phyloP scores from a whole-genome alignment of 2,329 filamentous ascomycete genomes.

The Zopfia rhizophila region DNA sequence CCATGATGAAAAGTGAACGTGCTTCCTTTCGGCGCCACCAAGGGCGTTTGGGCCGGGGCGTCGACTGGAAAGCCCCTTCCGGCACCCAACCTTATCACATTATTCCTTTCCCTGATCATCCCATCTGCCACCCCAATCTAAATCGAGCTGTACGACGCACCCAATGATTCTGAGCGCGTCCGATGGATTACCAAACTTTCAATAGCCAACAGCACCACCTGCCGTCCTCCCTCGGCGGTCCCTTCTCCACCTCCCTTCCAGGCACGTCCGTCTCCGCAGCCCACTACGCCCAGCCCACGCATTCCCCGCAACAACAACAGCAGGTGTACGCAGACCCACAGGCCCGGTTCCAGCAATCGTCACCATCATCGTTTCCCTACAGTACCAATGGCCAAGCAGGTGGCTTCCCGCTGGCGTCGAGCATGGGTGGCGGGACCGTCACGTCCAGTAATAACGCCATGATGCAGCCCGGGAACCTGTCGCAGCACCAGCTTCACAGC shows the following conservation, averaged over 20 bases:
- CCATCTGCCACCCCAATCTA: constrained; percentile 46
- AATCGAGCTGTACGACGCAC: constrained; percentile 49
- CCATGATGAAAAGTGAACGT: not conserved
- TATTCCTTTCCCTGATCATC: constrained; percentile 41
- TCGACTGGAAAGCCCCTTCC: constrained; percentile 8
- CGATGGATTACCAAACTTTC: constrained; percentile 52
- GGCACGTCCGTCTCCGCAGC: constrained; percentile 25
- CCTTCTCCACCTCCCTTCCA: constrained; percentile 41
- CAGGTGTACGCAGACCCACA: constrained; percentile 43
- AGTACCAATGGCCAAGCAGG: constrained; percentile 45
- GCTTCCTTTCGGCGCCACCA: not conserved
- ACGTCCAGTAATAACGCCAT: constrained; percentile 38
- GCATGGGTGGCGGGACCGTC: constrained; percentile 31
- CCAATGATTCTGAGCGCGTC: constrained; percentile 47
- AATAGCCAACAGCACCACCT: constrained; percentile 44
- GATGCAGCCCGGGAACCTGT: constrained; percentile 49
- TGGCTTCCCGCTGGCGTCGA: constrained; percentile 27
- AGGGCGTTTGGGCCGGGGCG: constrained; percentile 2
- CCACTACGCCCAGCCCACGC: constrained; percentile 29
- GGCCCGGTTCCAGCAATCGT: constrained; percentile 47
- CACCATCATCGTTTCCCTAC: constrained; percentile 38
- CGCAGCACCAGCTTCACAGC: constrained; percentile 47
- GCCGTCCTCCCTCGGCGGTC: constrained; percentile 43
- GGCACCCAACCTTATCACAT: constrained; percentile 42
- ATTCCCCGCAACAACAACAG: constrained; percentile 46